Evolutionary conservation across 2,329 filamentous ascomycete species (phyloP), one percentile per base, ranked within the genome.

Genomic region (Alternaria sp.): DNA sequence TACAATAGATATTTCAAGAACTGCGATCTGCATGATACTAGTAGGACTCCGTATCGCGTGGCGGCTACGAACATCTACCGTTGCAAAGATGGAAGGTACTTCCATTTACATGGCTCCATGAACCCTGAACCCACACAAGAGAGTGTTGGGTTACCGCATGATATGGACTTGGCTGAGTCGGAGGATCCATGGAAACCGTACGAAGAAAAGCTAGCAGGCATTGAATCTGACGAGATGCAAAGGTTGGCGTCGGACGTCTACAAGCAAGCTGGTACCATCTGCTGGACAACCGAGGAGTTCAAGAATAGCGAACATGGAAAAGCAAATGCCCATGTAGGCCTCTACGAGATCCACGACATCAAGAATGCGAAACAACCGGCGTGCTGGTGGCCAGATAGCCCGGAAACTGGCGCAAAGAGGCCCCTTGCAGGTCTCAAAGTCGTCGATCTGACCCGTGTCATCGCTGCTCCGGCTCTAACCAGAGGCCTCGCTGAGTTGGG

Each of bases 371-470:
- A 73, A 1, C 79, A 81, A 43, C 64, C 74, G 1, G 69, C 79
- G 0, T 69, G 75, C 45, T 84, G 83, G 83, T 85, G 84, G 83
- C 79, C 79, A 5, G 70, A 78, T 9, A 59, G 51, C 5, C 52
- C 65, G 0, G 69, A 72, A 1, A 76, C 81, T 0, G 43, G 28
- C 13, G 44, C 13, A 17, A 67, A 72, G 19, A 69, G 82, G 12
- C 84, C 83, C 0, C 80, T 86, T 0, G 82, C 81, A 1, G 84
- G 84, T 1, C 72, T 86, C 40, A 84, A 83, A 52, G 81, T 88
- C 2, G 73, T 88, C 9, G 86, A 88, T 59, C 68, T 86, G 5
- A 81, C 81, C 8, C 75, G 84, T 4, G 77, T 86, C 30, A 86
- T 86, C 63, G 84, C 85, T 7, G 84, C 79, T 0, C 85, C 85